Conservation (phyloP, 208 protist genomes). For the Leishmania gerbilli region DNA sequence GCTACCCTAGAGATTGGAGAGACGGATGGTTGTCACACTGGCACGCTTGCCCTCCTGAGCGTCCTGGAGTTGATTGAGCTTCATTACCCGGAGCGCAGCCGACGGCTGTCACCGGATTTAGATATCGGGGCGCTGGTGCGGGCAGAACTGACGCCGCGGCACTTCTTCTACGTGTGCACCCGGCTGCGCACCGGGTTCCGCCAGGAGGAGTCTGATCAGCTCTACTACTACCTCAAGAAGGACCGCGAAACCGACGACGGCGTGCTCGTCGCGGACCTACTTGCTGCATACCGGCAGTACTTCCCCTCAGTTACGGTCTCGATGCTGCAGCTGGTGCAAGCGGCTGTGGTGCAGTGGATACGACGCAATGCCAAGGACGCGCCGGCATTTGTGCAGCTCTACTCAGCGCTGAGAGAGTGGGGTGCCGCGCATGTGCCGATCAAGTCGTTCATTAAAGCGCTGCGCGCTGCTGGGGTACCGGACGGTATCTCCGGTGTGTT, state of each 20-base stretch:
- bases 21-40: slow-evolving; percentile 27
- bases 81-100: slow-evolving; percentile 11
- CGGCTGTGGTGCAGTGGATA: slow-evolving; percentile 32
- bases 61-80: slow-evolving; percentile 21
- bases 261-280: slow-evolving; percentile 39
- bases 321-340: slow-evolving; percentile 44
- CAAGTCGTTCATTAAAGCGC: slow-evolving; percentile 40
- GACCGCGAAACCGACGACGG: slow-evolving; percentile 27
- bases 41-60: slow-evolving; percentile 47
- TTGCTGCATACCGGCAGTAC: slow-evolving; percentile 54
- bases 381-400: slow-evolving; percentile 57
- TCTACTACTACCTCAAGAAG: slow-evolving; percentile 64
- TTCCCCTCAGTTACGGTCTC: slow-evolving; percentile 68
- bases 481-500: slow-evolving; percentile 39
- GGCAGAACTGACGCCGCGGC: slow-evolving; percentile 32
- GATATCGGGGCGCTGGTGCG: slow-evolving; percentile 28
- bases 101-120: slow-evolving; percentile 19
- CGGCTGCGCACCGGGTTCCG: slow-evolving; percentile 40
- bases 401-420: slow-evolving; percentile 40
- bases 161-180: slow-evolving; percentile 64
- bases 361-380: slow-evolving; percentile 26
- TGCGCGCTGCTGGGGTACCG: slow-evolving; percentile 48
- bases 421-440: slow-evolving; percentile 52
- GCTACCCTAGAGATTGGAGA: slow-evolving; percentile 38
- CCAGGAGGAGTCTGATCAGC: slow-evolving; percentile 46